phyloP scores from a whole-genome alignment of 345 rosid genomes.

The Eucalyptus pauciflora region DNA sequence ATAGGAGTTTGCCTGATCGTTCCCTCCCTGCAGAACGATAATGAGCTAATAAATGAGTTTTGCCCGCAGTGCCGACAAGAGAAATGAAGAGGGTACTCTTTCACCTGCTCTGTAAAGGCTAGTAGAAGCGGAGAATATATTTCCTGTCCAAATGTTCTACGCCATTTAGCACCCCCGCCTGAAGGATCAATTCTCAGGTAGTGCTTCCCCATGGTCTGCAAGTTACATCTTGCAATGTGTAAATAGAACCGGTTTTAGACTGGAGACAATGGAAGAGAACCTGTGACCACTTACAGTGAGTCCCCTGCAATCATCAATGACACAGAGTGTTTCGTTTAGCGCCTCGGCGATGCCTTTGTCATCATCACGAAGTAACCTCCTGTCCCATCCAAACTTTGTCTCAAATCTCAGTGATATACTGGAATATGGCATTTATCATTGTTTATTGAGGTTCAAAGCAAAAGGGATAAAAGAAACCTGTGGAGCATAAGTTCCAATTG shows the following conservation, averaged over 20 bases:
- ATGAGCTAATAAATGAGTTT: not conserved
- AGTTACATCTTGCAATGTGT: not conserved
- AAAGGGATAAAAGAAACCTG: slow-evolving; percentile 26
- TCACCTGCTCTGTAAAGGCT: slow-evolving; percentile 71
- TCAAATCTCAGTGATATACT: not conserved
- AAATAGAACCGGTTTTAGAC: not conserved
- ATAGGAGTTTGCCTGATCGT: slow-evolving; percentile 38
- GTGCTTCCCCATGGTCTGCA: slow-evolving; percentile 85
- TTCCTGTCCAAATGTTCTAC: slow-evolving; percentile 82
- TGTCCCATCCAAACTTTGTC: not conserved
- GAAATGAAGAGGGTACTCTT: not conserved
- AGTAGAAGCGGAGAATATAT: slow-evolving; percentile 84
- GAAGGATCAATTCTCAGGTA: slow-evolving; percentile 68
- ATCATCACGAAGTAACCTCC: slow-evolving; percentile 92
- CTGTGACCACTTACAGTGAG: slow-evolving; percentile 38
- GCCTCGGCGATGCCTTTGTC: slow-evolving; percentile 71
- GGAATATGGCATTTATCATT: not conserved
- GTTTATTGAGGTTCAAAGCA: not conserved
- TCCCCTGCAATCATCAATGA: slow-evolving; percentile 55
- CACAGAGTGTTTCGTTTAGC: slow-evolving; percentile 82
- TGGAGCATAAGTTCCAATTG: slow-evolving; percentile 94
- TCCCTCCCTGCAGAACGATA: slow-evolving; percentile 38
- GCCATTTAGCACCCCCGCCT: slow-evolving; percentile 91
- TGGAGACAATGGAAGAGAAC: not conserved
- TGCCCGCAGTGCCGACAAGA: not conserved